A percentile compares a stretch with the other conserved stretches of the same genome.
Evolutionary conservation across 768 basidiomycete genomes (phyloP).

Genomic region (Naematelia encephala): DNA sequence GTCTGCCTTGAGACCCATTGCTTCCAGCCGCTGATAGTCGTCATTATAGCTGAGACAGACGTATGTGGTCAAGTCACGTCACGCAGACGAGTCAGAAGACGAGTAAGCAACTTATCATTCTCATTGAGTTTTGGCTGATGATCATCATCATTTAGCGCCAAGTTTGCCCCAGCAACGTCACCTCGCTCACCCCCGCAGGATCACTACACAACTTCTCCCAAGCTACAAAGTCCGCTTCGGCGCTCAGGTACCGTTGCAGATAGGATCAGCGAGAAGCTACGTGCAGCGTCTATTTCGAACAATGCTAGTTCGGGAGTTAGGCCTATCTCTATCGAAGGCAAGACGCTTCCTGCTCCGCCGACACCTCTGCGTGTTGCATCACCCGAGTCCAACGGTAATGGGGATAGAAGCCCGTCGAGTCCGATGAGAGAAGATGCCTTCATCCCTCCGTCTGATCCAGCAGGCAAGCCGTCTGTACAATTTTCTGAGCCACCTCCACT

Average conservation of each 20-base stretch:
- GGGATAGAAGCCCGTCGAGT: constrained; percentile 57
- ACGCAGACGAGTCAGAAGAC: constrained; percentile 88
- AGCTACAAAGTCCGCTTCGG: constrained; percentile 48
- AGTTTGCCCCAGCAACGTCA: constrained; percentile 74
- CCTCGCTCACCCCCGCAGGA: constrained; percentile 52
- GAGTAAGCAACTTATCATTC: constrained; percentile 61
- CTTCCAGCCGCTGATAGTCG: neutral
- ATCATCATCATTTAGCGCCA: constrained; percentile 59
- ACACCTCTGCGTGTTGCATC: constrained; percentile 24
- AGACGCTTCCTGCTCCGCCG: constrained; percentile 40
- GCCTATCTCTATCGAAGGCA: constrained; percentile 42
- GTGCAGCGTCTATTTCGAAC: constrained; percentile 35
- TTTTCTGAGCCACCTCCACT: constrained; percentile 40
- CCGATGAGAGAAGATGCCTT: constrained; percentile 62
- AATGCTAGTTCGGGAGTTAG: constrained; percentile 5
- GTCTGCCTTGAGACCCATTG: constrained; percentile 1
- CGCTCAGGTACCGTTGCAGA: constrained; percentile 72
- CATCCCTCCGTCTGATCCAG: constrained; percentile 53
- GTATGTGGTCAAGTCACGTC: constrained; percentile 72
- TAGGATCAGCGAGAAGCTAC: constrained; percentile 76
- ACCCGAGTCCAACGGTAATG: constrained; percentile 46
- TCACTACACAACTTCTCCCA: constrained; percentile 78
- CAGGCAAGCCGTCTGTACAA: constrained; percentile 48
- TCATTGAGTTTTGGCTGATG: constrained; percentile 1
- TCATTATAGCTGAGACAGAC: constrained; percentile 66